Conservation (phyloP, 1,139 yeast species). For the Geotrichum bryndzae region DNA sequence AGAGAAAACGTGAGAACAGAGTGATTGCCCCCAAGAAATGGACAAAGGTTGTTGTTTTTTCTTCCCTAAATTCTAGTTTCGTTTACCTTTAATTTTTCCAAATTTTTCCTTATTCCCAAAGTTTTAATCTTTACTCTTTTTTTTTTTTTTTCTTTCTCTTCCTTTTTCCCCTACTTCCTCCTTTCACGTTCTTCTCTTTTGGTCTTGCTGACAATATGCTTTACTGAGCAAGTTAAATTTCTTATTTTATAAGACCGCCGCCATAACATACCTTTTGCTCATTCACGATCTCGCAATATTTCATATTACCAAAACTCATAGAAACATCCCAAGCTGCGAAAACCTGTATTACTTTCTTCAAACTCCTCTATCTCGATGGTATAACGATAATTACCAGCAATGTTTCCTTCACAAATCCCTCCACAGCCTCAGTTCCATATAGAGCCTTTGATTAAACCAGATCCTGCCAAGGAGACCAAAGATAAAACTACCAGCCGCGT, state of each 20-base stretch:
- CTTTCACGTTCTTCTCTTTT: background rate
- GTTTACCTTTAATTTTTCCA: background rate
- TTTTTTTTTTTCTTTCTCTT: background rate
- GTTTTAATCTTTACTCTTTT: background rate
- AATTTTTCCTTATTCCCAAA: background rate
- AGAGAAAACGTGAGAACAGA: no score
- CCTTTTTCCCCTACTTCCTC: background rate
- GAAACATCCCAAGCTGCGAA: background rate
- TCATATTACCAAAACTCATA: background rate
- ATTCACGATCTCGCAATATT: background rate
- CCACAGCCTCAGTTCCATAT: background rate
- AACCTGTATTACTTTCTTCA: background rate
- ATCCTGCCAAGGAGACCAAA: background rate
- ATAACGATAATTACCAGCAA: background rate
- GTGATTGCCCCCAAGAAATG: background rate
- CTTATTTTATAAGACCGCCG: background rate
- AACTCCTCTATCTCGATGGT: background rate
- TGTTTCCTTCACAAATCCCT: background rate
- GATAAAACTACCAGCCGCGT: slow-evolving; percentile 8
- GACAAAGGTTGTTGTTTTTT: background rate
- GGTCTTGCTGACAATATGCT: background rate
- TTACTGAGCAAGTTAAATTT: background rate
- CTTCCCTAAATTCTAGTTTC: background rate
- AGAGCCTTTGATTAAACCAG: background rate
- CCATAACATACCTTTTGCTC: background rate